Conservation (phyloP, 2,329 filamentous ascomycete genomes). For the Xylariaceae sp. region DNA sequence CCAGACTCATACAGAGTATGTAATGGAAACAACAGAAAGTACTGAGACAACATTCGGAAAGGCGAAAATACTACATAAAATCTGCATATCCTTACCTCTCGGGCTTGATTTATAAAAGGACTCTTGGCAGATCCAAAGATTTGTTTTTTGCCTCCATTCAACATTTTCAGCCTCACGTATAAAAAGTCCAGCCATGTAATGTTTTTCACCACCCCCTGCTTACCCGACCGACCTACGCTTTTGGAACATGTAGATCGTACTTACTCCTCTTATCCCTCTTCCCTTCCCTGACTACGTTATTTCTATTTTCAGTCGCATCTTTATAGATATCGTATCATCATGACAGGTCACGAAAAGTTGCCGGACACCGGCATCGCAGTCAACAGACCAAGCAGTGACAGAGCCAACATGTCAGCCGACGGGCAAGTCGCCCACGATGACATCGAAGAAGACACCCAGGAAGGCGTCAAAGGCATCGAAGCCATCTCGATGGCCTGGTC, state of each 20-base stretch:
- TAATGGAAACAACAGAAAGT: not conserved
- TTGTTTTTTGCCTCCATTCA: constrained; percentile 1
- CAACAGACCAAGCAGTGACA: not conserved
- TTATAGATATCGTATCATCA: not conserved
- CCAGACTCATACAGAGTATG: not conserved
- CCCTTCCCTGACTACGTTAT: not conserved
- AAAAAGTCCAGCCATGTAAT: not conserved
- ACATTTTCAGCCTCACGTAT: not conserved
- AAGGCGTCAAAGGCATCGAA: constrained; percentile 32
- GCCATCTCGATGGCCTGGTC: constrained; percentile 32
- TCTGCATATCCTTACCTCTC: not conserved
- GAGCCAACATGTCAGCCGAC: not conserved
- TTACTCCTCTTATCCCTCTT: not conserved
- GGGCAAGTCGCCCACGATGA: not conserved
- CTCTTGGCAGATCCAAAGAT: not conserved
- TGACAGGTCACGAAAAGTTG: constrained; percentile 5
- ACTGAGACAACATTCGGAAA: not conserved
- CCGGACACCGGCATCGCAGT: not conserved
- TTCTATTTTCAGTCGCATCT: not conserved
- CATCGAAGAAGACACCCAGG: constrained; percentile 21
- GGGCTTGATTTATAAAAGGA: not conserved
- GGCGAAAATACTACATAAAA: not conserved
- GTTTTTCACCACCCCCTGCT: not conserved
- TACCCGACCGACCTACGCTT: not conserved
- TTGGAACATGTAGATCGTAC: not conserved